These are phyloP conservation scores for Tetrapisispora phaffii DNA, from an alignment of 805 yeast genomes.

Conservation along the genomic window DNA sequence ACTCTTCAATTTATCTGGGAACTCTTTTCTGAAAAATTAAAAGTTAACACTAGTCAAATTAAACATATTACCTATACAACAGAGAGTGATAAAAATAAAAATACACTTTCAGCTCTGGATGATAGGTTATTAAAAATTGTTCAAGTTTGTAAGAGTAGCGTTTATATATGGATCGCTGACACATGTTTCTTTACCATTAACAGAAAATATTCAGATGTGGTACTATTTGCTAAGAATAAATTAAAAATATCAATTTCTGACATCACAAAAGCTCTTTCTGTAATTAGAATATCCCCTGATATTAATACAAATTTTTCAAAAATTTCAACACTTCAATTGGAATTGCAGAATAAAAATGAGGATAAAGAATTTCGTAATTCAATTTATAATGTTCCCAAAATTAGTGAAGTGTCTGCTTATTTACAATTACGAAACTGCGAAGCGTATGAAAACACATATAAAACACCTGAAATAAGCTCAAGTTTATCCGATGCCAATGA, in stretches of 20 bases:
- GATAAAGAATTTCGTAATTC: not conserved
- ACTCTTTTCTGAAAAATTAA: not conserved
- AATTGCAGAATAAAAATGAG: not conserved
- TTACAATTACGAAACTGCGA: constrained; percentile 18
- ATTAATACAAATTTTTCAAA: constrained; percentile 1
- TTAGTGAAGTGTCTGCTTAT: constrained; percentile 27
- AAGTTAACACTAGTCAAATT: not conserved
- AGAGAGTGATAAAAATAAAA: not conserved
- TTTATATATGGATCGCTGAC: constrained; percentile 15
- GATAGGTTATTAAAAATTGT: not conserved
- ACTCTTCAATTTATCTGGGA: constrained; percentile 1
- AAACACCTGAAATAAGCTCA: not conserved
- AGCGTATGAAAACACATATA: not conserved
- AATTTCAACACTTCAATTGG: constrained; percentile 8
- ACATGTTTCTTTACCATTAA: constrained; percentile 11
- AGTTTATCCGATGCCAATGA: constrained; percentile 2
- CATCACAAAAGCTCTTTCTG: not conserved
- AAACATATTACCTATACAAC: not conserved
- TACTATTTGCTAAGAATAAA: constrained; percentile 7
- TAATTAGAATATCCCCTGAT: not conserved
- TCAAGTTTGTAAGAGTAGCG: constrained; percentile 8
- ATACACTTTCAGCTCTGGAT: not conserved
- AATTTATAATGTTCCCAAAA: constrained; percentile 14
- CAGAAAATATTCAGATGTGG: constrained; percentile 6
- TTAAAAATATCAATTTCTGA: constrained; percentile 7